Evolutionary conservation across 176 grass and related monocot genomes (phyloP).

Genomic region (Cenchrus fungigraminus): DNA sequence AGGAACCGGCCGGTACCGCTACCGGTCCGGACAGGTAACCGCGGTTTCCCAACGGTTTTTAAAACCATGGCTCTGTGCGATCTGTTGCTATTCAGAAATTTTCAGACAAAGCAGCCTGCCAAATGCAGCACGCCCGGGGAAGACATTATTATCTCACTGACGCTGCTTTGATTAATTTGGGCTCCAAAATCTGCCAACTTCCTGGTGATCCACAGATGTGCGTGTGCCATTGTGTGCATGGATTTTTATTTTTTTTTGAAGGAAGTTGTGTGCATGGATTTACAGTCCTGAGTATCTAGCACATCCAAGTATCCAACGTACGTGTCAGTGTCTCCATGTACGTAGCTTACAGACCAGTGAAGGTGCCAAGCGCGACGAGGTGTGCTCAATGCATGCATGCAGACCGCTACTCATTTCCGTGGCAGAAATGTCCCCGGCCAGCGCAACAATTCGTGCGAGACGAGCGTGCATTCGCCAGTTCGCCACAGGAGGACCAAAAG

Average conservation of each 20-base stretch:
- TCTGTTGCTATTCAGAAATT: neutral
- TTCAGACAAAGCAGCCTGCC: neutral
- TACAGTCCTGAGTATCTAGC: neutral
- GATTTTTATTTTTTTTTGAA: no score
- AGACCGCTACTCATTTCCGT: neutral
- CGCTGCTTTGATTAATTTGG: neutral
- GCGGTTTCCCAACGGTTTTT: no score
- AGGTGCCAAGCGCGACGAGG: neutral
- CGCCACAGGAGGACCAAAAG: neutral
- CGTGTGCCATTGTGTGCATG: neutral
- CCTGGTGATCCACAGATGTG: neutral
- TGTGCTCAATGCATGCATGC: neutral
- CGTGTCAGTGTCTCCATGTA: neutral
- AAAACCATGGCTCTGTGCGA: neutral
- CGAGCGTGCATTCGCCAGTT: conserved; percentile 4
- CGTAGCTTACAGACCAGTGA: neutral
- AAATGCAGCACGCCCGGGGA: neutral
- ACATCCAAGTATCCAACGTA: no score
- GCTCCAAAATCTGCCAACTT: neutral
- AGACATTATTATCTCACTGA: neutral
- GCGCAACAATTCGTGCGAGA: conserved; percentile 36
- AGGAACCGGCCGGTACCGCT: no score
- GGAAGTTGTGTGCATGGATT: no score
- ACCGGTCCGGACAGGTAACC: no score
- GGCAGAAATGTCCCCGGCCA: conserved; percentile 4